Evolutionary conservation across 352 stramenopile species (phyloP), one percentile per base, ranked within the genome.

Genomic region (Phytophthora constricta): DNA sequence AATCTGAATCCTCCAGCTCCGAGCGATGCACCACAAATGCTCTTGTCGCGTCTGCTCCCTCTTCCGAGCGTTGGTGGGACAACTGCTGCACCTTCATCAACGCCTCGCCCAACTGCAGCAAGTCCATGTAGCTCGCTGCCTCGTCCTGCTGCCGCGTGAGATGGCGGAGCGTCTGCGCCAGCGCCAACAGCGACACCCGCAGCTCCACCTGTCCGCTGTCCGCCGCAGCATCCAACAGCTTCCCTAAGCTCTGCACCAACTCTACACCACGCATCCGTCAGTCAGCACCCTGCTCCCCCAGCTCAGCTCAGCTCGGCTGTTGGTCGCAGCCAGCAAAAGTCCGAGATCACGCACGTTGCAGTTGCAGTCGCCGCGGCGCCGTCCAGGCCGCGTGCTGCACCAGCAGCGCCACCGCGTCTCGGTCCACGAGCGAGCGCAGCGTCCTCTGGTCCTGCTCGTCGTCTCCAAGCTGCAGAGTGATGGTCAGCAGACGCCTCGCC

Each of bases 41-140:
- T 49, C 42, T 54, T 58, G 55, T 56, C 11, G 56, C 46, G 10
- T 62, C 48, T 41, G 25, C 53, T 0, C 57, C 66, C 20, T 73
- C 66, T 55, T 67, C 48, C 11, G 65, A 23, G 17, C 17, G 62
- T 22, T 50, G 45, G 48, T 51, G 43, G 37, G 58, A 47, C 33
- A 66, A 56, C 17, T 72, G 52, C 52, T 84, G 58, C 11, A 74
- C 48, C 46, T 80, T 75, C 8, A 78, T 50, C 17, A 91, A 58
- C 7, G 49, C 58, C 16, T 92, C 59, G 0, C 79, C 72, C 7
- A 92, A 52, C 41, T 73, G 74, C 22, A 90, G 28, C n/a, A 89
- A 23, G 58, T 86, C 80, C 5, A 73, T 67, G 49, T 76, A 87
- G 0, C 74, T 70, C 42, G 86, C 54, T 27, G 78, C 63, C 3